A percentile compares a stretch with the other conserved stretches of the same genome.
phyloP scores from a whole-genome alignment of 768 basidiomycete species.

The Leucocoprinus leucothites region DNA sequence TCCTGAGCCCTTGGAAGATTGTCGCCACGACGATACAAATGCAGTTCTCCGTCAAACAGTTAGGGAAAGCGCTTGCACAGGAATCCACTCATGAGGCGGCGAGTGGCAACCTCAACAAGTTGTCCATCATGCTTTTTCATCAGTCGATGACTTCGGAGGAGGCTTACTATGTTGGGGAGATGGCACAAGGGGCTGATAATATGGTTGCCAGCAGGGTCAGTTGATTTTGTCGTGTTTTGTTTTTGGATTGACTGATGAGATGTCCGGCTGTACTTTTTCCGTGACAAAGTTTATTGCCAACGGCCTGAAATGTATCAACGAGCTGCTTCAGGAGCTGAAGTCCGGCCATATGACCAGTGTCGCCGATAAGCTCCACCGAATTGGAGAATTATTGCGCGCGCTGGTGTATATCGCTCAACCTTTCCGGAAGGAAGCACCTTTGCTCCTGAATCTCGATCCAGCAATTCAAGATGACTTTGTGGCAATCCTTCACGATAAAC shows the following conservation, averaged over 20 bases:
- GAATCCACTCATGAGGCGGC: slow-evolving; percentile 53
- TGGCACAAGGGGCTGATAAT: slow-evolving; percentile 66
- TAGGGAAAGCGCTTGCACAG: slow-evolving; percentile 64
- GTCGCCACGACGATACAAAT: slow-evolving; percentile 79
- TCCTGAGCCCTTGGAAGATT: slow-evolving; percentile 82
- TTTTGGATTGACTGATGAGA: not conserved
- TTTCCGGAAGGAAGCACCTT: slow-evolving; percentile 42
- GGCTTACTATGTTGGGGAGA: slow-evolving; percentile 81
- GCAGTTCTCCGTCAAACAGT: slow-evolving; percentile 70
- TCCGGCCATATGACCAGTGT: slow-evolving; percentile 24
- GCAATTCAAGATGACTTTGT: slow-evolving; percentile 59
- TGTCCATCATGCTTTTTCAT: slow-evolving; percentile 66
- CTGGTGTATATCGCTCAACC: slow-evolving; percentile 68
- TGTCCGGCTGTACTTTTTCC: slow-evolving; percentile 1
- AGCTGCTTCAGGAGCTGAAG: slow-evolving; percentile 41
- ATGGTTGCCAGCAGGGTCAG: slow-evolving; percentile 66
- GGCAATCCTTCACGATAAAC: slow-evolving; percentile 41
- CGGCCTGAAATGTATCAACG: slow-evolving; percentile 62
- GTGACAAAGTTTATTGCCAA: slow-evolving; percentile 67
- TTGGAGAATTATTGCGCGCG: slow-evolving; percentile 67
- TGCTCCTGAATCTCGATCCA: slow-evolving; percentile 48
- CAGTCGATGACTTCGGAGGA: slow-evolving; percentile 76
- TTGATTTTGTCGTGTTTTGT: slow-evolving; percentile 7
- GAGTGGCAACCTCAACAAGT: slow-evolving; percentile 59
- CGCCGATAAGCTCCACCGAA: slow-evolving; percentile 43